Evolutionary conservation across 306 rosid genomes (phyloP).

Genomic region (Vigna hirtella): DNA sequence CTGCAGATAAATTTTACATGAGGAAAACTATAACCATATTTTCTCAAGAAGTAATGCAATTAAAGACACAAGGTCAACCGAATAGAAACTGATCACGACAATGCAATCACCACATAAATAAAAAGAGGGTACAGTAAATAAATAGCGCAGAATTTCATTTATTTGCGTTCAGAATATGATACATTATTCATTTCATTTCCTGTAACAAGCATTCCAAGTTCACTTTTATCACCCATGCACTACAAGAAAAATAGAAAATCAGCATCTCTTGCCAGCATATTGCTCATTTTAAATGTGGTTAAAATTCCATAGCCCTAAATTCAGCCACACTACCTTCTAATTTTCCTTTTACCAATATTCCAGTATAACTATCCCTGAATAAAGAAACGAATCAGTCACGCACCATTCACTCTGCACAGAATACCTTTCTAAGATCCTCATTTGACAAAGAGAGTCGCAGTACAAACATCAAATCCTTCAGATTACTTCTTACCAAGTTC

Average conservation of each 20-base stretch:
- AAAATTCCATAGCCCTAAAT: not conserved
- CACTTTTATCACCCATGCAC: slow-evolving; percentile 11
- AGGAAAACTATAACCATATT: slow-evolving; percentile 33
- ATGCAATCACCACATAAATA: slow-evolving; percentile 6
- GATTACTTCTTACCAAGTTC: not conserved
- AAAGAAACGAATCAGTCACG: slow-evolving; percentile 18
- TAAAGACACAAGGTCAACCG: not conserved
- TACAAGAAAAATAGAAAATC: not conserved
- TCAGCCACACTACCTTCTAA: not conserved
- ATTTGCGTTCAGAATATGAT: not conserved
- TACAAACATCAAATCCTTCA: slow-evolving; percentile 12
- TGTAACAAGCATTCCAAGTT: not conserved
- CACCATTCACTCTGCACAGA: slow-evolving; percentile 8
- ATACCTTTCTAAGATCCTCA: not conserved
- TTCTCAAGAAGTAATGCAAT: not conserved
- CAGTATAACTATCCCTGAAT: slow-evolving; percentile 2
- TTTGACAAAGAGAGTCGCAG: slow-evolving; percentile 4
- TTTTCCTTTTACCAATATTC: not conserved
- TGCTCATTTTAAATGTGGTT: not conserved
- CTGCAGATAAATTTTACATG: slow-evolving; percentile 51
- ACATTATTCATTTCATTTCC: slow-evolving; percentile 19
- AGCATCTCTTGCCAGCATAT: not conserved
- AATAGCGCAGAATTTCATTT: not conserved
- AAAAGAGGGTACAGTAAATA: not conserved
- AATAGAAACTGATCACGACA: slow-evolving; percentile 1